Evolutionary conservation across 2,329 filamentous ascomycete species (phyloP), one percentile per base, ranked within the genome.

Genomic region (Colletotrichum tabaci): DNA sequence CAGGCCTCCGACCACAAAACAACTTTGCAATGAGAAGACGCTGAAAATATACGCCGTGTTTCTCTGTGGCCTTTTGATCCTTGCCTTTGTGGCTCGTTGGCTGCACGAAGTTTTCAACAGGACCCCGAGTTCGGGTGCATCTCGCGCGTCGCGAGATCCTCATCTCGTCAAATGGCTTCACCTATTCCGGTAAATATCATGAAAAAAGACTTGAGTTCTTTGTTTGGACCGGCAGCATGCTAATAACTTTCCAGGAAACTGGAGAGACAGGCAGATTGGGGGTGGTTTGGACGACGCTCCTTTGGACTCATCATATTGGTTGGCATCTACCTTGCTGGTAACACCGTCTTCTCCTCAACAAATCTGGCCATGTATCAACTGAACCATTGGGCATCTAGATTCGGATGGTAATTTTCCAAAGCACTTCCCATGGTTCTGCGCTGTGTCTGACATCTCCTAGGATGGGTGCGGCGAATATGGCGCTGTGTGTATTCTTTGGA

Each of bases 381-480:
- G 4, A 74, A 75, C 16, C 60, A 74, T 21, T 69, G 52, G 38
- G 75, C 75, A 0, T 75, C 76, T 21, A 66, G 76, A 21, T 74
- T 76, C 12, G 76, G 76, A 46, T 78, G 77, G 77, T 77, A 69
- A 47, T 9, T 60, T 0, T 8, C 3, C 61, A 6, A 56, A 16
- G 26, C 0, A 21, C 2, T 18, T 16, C 30, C 13, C 10, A 46
- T 6, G 2, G 4, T 3, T 1, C 1, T 12, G 50, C n/a, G 42
- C 18, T 12, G 7, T 44, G 13, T 8, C 53, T 76, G 16, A 76
- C 61, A 23, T 9, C 13, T 18, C 1, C 7, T 38, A 88, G 87
- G 87, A 80, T 88, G 76, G 78, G 82, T 0, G 76, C 83, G 15
- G 80, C 76, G 42, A 88, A 88, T 65, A 77, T 77, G 66, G 67